Evolutionary conservation across 352 stramenopile genomes (phyloP), one percentile per base, ranked within the genome.

Genomic region (Globisporangium splendens): DNA sequence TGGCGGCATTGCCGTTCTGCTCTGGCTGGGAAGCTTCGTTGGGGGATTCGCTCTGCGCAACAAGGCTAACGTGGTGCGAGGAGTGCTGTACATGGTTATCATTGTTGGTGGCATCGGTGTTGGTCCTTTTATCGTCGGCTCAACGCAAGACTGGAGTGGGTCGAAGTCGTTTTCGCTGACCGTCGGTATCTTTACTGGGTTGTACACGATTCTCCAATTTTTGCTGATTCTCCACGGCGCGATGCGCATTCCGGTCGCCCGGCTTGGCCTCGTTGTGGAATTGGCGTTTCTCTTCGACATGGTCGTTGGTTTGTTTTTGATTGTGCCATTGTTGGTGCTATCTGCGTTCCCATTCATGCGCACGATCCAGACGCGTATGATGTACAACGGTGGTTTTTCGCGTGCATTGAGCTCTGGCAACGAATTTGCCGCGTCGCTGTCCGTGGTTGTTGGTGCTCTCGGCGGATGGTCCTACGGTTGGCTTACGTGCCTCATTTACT

Each of bases 341-440:
- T 94, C 84, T 46, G 83, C 80, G 18, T 84, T 96, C 58, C 86
- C 84, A 20, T 96, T 94, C 62, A 94, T 96, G 84, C 83, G 79
- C 41, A 94, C 85, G 10, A 90, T 94, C 54, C 86, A 96, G 54
- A 93, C 86, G 41, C 84, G 86, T 33, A 96, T 96, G 84, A 96
- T 96, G 86, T 96, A 96, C 68, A 96, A 96, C 56, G 85, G 86
- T 18, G 84, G 86, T 43, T 96, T 96, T 47, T 93, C 86, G 14
- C 81, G 81, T 44, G 81, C 84, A 0, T 59, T 96, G 56, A 93
- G 84, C 58, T 88, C 83, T 42, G 86, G 83, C 24, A 92, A 85
- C 61, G 84, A 96, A 50, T 92, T 83, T 24, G 83, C 85, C 0
- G 84, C 83, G 14, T 89, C 81, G 28, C 62, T 96, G 55, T 91